phyloP scores from a whole-genome alignment of 495 filamentous ascomycete species.

The Penicillium malachiteum region DNA sequence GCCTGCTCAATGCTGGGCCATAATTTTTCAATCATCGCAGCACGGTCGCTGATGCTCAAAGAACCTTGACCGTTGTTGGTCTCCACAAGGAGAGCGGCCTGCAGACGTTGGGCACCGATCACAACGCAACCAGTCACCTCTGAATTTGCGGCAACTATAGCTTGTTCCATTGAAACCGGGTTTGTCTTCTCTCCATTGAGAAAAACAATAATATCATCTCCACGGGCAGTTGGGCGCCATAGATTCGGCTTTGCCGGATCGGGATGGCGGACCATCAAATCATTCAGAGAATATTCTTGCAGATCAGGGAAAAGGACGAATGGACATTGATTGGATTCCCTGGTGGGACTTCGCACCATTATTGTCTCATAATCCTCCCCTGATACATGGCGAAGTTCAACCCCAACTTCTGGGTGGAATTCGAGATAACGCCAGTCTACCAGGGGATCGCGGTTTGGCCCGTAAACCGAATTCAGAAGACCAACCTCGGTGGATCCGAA shows the following conservation, averaged over 20 bases:
- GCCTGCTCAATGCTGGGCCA: constrained; percentile 51
- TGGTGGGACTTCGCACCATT: background rate
- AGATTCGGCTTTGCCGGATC: constrained; percentile 15
- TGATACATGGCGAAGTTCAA: constrained; percentile 34
- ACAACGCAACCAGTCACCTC: constrained; percentile 31
- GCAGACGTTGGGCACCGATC: constrained; percentile 31
- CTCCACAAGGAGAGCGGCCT: constrained; percentile 37
- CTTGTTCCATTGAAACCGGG: constrained; percentile 37
- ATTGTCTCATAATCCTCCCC: constrained; percentile 17
- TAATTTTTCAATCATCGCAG: constrained; percentile 29
- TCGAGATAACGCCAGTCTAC: constrained; percentile 55
- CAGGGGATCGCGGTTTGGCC: constrained; percentile 7
- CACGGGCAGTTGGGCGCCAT: constrained; percentile 31
- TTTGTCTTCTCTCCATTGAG: constrained; percentile 43
- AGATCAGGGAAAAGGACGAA: background rate
- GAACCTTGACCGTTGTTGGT: constrained; percentile 8
- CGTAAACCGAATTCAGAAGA: constrained; percentile 8
- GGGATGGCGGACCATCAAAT: constrained; percentile 25
- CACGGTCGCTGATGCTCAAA: constrained; percentile 16
- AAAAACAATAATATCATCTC: constrained; percentile 43
- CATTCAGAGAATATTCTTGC: background rate
- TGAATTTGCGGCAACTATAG: constrained; percentile 18
- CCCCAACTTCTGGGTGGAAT: constrained; percentile 45
- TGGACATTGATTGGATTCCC: background rate
- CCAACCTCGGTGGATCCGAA: constrained; percentile 40